Percentiles rank a stretch among this genome's conserved stretches.
Conservation (phyloP, 129 eudicot genomes). For the Pulicaria dysenterica region DNA sequence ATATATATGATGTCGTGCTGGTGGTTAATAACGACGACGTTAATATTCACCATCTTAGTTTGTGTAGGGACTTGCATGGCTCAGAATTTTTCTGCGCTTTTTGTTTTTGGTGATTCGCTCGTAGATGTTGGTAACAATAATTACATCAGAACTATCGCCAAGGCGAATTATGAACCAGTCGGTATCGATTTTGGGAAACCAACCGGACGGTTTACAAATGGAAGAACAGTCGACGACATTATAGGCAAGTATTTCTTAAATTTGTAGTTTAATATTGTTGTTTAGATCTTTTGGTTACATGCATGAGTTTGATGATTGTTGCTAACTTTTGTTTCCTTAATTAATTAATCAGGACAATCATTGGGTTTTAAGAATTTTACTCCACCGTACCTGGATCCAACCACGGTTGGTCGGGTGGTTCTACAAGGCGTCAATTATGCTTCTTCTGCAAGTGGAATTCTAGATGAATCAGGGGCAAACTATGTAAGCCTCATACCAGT, state of each 20-base stretch:
- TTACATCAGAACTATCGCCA: constrained; percentile 67
- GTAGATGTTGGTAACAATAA: constrained; percentile 84
- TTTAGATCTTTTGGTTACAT: not conserved
- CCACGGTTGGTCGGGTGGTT: constrained; percentile 51
- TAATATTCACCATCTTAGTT: constrained; percentile 20
- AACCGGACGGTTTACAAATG: constrained; percentile 85
- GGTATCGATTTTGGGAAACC: constrained; percentile 83
- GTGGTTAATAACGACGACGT: constrained; percentile 4
- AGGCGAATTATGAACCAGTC: constrained; percentile 65
- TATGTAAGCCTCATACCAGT: constrained; percentile 49
- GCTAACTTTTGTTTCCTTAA: constrained; percentile 1
- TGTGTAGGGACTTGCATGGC: constrained; percentile 34
- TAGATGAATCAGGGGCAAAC: constrained; percentile 58
- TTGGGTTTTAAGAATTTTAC: constrained; percentile 51
- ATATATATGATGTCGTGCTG: constrained; percentile 15
- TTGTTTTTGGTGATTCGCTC: constrained; percentile 77
- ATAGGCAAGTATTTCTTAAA: constrained; percentile 45
- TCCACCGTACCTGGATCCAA: constrained; percentile 86
- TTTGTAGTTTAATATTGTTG: not conserved
- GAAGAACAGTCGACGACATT: constrained; percentile 76
- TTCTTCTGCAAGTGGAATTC: constrained; percentile 85
- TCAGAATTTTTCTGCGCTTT: constrained; percentile 43
- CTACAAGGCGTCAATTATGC: constrained; percentile 80
- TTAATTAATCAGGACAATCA: constrained; percentile 51
- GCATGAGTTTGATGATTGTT: not conserved